phyloP scores from a whole-genome alignment of 176 grass and related monocot genomes.

The Pontederia paniculata region DNA sequence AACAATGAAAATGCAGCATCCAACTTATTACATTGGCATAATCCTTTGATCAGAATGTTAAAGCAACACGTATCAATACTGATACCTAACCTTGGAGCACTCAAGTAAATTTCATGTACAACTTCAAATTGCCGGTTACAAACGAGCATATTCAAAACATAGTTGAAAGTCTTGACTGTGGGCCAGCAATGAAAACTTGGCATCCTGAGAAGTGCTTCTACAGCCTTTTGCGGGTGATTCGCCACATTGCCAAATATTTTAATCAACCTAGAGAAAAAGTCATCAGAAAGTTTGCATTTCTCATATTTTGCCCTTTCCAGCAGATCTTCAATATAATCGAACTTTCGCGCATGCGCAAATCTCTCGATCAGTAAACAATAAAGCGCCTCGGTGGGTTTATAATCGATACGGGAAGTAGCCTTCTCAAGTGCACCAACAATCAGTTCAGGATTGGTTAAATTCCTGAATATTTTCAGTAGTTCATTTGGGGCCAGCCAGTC shows the following conservation, averaged over 20 bases:
- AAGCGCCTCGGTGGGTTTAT: constrained; percentile 58
- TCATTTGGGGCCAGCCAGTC: constrained; percentile 92
- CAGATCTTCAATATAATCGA: constrained; percentile 55
- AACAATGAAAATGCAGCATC: constrained; percentile 45
- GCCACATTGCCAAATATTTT: constrained; percentile 92
- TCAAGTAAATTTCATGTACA: constrained; percentile 59
- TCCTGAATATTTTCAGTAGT: constrained; percentile 58
- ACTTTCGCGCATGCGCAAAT: constrained; percentile 45
- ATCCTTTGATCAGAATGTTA: constrained; percentile 75
- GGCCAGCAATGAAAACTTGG: constrained; percentile 49
- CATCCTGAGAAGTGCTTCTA: constrained; percentile 48
- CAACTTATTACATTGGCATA: constrained; percentile 49
- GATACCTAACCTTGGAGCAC: constrained; percentile 42
- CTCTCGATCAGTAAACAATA: constrained; percentile 65
- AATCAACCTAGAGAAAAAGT: constrained; percentile 65
- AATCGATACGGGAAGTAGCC: constrained; percentile 40
- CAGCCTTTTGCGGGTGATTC: constrained; percentile 54
- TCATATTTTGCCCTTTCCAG: constrained; percentile 40
- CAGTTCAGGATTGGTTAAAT: constrained; percentile 37
- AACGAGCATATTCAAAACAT: constrained; percentile 86
- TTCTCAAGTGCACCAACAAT: constrained; percentile 42
- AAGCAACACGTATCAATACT: constrained; percentile 63
- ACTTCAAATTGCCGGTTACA: constrained; percentile 58
- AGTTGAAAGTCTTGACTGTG: constrained; percentile 75
- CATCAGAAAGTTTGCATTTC: constrained; percentile 53